Base-by-base conservation (phyloP, 1,284 basidiomycete species). In the Tylopilus orsonianus region DNA sequence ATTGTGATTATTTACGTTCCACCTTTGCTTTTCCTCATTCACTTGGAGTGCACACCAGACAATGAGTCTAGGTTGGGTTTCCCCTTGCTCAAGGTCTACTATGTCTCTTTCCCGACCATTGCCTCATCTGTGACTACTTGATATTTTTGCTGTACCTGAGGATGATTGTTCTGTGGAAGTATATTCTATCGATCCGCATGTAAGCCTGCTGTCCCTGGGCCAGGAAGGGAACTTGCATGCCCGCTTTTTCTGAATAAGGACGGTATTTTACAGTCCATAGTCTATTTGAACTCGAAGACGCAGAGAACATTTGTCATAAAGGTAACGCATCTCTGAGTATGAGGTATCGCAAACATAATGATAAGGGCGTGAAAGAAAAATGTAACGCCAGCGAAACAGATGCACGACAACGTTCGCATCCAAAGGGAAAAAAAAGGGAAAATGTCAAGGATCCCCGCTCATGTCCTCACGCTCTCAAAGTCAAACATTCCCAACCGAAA, bases 261-360 rank as follows among this genome's bases (percentile, higher is more conserved):
- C 92, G 0, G 89, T 97, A 8, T 97, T n/a, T 99, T 66, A 98
- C 97, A 1, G 97, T 99, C 67, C 97, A 99, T 64, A 93, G 90
- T 57, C 72, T 99, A 20, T 99, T 98, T 60, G 94, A 93, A 0
- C 93, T 99, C 58, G 93, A 92, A 38, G 95, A 97, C 61, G 94
- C 94, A 14, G 93, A 93, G 0, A 94, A 93, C 59, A 95, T 99
- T 40, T 72, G n/a, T 46, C 42, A 34, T 51, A 16, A 51, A 18
- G 12, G n/a, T 29, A 33, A 22, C 16, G 40, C 30, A 27, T 24
- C 10, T 5, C 20, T 12, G 22, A 5, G 2, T 19, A 14, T 10
- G 30, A 5, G 50, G 46, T 50, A 45, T 57, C 57, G 54, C 57
- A 57, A 50, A 38, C 32, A 53, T 18, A 27, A 39, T 39, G 26